phyloP scores from a whole-genome alignment of 1,284 basidiomycete species.

The Ganoderma leucocontextum region DNA sequence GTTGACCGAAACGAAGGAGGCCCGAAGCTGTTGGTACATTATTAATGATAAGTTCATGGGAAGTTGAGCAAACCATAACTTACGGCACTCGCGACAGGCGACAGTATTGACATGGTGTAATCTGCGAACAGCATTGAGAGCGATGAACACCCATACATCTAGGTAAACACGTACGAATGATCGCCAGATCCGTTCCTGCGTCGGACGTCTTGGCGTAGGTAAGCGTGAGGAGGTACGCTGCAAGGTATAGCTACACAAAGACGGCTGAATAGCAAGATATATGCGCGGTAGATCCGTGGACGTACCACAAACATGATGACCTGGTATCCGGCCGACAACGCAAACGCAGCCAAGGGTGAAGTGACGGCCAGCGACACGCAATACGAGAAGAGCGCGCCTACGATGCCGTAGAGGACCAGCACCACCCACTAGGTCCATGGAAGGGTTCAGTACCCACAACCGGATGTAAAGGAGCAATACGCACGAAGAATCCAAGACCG shows the following conservation, averaged over 20 bases:
- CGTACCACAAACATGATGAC: constrained; percentile 75
- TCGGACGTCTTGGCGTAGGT: constrained; percentile 73
- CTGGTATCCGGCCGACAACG: constrained; percentile 78
- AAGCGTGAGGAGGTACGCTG: constrained; percentile 71
- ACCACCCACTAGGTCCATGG: constrained; percentile 67
- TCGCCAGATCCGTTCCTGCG: constrained; percentile 61
- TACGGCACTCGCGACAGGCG: constrained; percentile 77
- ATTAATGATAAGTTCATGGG: neutral
- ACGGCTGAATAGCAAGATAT: neutral
- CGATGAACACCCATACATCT: neutral
- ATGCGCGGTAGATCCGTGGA: neutral
- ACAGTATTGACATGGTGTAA: constrained; percentile 71
- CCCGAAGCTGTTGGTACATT: constrained; percentile 53
- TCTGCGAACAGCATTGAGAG: constrained; percentile 45
- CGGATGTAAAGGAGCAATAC: constrained; percentile 34
- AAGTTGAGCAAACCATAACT: constrained; percentile 39
- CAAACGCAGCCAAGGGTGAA: constrained; percentile 80
- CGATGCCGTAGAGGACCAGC: constrained; percentile 75
- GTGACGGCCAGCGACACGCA: constrained; percentile 67
- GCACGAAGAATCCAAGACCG: constrained; percentile 73
- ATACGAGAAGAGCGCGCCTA: constrained; percentile 74
- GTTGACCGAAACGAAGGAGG: constrained; percentile 78
- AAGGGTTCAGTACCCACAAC: neutral
- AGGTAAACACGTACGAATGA: constrained; percentile 54
- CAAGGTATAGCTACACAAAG: constrained; percentile 61